phyloP scores from a whole-genome alignment of 441 rosid genomes.

The Pelargonium fulgidum region DNA sequence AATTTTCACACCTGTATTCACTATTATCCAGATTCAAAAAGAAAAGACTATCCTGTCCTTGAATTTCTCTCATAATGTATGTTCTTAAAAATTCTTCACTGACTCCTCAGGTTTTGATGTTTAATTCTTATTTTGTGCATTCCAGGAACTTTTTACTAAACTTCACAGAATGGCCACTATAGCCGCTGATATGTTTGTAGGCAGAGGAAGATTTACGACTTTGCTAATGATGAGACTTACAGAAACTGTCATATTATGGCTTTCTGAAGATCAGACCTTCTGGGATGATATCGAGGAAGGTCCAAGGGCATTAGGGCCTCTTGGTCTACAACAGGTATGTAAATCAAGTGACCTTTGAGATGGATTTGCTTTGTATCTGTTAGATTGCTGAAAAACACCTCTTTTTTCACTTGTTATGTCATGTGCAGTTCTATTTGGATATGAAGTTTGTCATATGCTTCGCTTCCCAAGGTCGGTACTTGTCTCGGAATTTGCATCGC shows the following conservation, averaged over 20 bases:
- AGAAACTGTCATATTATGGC: slow-evolving; percentile 93
- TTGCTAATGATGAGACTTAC: slow-evolving; percentile 87
- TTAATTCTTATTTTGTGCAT: slow-evolving; percentile 7
- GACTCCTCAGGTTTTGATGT: slow-evolving; percentile 38
- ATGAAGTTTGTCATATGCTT: slow-evolving; percentile 92
- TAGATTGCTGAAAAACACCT: neutral
- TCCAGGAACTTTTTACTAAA: slow-evolving; percentile 80
- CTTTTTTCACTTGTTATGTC: slow-evolving; percentile 2
- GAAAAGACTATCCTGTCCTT: too few relatives aligned
- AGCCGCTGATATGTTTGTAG: slow-evolving; percentile 93
- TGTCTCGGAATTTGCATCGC: slow-evolving; percentile 83
- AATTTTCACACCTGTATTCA: too few relatives aligned
- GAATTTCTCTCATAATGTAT: too few relatives aligned
- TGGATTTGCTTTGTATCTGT: neutral
- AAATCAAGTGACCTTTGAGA: slow-evolving; percentile 20
- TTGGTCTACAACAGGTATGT: slow-evolving; percentile 80
- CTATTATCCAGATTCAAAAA: too few relatives aligned
- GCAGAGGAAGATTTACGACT: slow-evolving; percentile 92
- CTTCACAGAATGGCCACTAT: slow-evolving; percentile 75
- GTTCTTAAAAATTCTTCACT: too few relatives aligned
- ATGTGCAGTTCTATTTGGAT: slow-evolving; percentile 79
- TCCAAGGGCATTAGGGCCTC: slow-evolving; percentile 83
- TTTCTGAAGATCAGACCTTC: slow-evolving; percentile 89
- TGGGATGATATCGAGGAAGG: slow-evolving; percentile 99
- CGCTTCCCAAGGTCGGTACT: slow-evolving; percentile 95